phyloP scores from a whole-genome alignment of 1,284 basidiomycete genomes.

The Ustilago hordei region DNA sequence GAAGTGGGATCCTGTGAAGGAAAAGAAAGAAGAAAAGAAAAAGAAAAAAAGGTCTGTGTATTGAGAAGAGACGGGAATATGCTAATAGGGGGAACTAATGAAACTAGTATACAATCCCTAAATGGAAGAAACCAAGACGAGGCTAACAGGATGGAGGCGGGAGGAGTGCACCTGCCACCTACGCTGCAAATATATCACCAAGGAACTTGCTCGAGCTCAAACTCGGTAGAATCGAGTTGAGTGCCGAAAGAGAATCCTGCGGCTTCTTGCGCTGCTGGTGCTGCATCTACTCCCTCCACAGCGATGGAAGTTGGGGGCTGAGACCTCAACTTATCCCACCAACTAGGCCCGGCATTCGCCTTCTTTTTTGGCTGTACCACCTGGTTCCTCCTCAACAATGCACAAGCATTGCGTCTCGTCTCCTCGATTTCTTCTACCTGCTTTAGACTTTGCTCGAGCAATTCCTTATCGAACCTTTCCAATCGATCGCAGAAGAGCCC shows the following conservation, averaged over 20 bases:
- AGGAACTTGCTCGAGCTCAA: slow-evolving; percentile 39
- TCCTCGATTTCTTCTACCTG: slow-evolving; percentile 36
- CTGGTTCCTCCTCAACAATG: slow-evolving; percentile 14
- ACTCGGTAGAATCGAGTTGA: slow-evolving; percentile 11
- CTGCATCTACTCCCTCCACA: not conserved
- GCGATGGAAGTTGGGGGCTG: not conserved
- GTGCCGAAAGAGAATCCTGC: slow-evolving; percentile 20
- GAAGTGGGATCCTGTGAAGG: too few relatives aligned
- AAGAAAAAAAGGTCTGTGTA: too few relatives aligned
- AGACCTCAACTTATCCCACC: slow-evolving; percentile 44
- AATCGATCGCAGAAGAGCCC: slow-evolving; percentile 53
- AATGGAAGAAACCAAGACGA: too few relatives aligned
- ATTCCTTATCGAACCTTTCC: slow-evolving; percentile 32
- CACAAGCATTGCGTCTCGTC: slow-evolving; percentile 7
- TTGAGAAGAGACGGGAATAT: too few relatives aligned
- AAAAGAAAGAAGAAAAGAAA: too few relatives aligned
- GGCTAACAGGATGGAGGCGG: not conserved
- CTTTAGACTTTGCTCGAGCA: slow-evolving; percentile 37
- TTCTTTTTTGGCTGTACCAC: slow-evolving; percentile 5
- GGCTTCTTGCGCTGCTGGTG: not conserved
- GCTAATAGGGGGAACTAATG: not conserved
- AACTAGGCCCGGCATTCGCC: slow-evolving; percentile 21
- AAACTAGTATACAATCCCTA: too few relatives aligned
- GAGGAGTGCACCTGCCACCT: not conserved
- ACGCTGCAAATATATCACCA: slow-evolving; percentile 14